Percentiles rank a stretch among this genome's conserved stretches.
These are phyloP conservation scores for Boletus tomentosulus DNA, from an alignment of 768 basidiomycete species.

Conservation along the genomic window DNA sequence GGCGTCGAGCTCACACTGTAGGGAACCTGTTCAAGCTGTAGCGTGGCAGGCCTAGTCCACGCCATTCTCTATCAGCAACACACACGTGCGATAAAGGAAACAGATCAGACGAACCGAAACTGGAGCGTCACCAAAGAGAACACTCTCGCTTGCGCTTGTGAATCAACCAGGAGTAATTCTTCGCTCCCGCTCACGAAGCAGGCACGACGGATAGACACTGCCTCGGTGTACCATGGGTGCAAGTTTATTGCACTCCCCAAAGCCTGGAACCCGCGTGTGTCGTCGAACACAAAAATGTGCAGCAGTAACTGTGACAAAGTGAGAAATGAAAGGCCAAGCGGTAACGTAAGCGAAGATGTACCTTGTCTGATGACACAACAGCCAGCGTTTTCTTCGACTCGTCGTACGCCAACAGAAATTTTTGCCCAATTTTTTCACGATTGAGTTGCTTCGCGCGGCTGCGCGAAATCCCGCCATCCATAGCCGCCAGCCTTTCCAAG, in stretches of 20 bases:
- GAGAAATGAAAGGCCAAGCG: fast-evolving
- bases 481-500: constrained; percentile 30
- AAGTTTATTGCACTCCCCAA: constrained; percentile 41
- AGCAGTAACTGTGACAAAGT: constrained; percentile 29
- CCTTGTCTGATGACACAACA: constrained; percentile 42
- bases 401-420: constrained; percentile 47
- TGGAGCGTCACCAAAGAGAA: constrained; percentile 52
- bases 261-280: constrained; percentile 39
- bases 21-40: constrained; percentile 37
- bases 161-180: constrained; percentile 50
- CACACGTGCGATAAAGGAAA: not conserved
- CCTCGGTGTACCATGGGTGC: constrained; percentile 38
- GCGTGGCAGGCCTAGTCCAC: constrained; percentile 40
- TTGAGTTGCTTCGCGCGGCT: constrained; percentile 32
- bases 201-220: constrained; percentile 29
- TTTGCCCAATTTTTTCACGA: constrained; percentile 44
- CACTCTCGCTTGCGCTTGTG: constrained; percentile 39
- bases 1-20: constrained; percentile 39
- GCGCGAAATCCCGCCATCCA: constrained; percentile 32
- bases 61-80: not conserved
- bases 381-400: constrained; percentile 48
- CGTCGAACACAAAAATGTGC: constrained; percentile 47
- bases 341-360: constrained; percentile 2
- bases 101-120: constrained; percentile 38
- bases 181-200: constrained; percentile 49